These are phyloP conservation scores for Capronia coronata DNA, from an alignment of 2,329 filamentous ascomycete genomes.

Conservation along the genomic window DNA sequence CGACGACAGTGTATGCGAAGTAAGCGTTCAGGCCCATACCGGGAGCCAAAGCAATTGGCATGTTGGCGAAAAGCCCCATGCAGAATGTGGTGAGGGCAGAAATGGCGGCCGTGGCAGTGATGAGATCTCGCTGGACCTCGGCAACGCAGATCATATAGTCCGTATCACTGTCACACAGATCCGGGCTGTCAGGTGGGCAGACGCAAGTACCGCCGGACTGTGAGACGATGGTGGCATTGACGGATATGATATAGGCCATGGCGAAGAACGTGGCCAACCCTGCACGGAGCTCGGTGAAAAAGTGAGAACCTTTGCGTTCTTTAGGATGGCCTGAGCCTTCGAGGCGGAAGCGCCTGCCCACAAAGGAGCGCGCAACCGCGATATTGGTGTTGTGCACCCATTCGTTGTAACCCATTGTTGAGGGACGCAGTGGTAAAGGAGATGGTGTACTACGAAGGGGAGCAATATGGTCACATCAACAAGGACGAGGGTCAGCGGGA, in stretches of 20 bases:
- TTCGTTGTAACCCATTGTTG: slow-evolving; percentile 18
- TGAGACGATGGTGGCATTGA: slow-evolving; percentile 64
- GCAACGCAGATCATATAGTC: slow-evolving; percentile 43
- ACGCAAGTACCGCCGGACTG: slow-evolving; percentile 70
- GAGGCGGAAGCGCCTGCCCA: slow-evolving; percentile 70
- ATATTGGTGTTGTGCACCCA: slow-evolving; percentile 46
- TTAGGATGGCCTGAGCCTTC: slow-evolving; percentile 72
- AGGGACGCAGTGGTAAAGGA: background rate
- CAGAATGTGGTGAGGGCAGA: slow-evolving; percentile 70
- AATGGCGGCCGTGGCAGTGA: slow-evolving; percentile 80
- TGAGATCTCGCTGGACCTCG: slow-evolving; percentile 66
- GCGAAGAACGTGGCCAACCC: slow-evolving; percentile 73
- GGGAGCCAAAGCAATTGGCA: slow-evolving; percentile 66
- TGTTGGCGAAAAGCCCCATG: slow-evolving; percentile 76
- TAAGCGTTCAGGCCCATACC: slow-evolving; percentile 83
- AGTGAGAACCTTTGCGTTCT: slow-evolving; percentile 67
- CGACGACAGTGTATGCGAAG: slow-evolving; percentile 75
- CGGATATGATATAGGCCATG: slow-evolving; percentile 74
- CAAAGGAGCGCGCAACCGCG: slow-evolving; percentile 56
- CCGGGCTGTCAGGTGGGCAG: slow-evolving; percentile 47
- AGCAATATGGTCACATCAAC: background rate
- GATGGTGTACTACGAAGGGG: background rate
- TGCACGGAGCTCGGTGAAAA: slow-evolving; percentile 77
- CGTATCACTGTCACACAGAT: slow-evolving; percentile 44
- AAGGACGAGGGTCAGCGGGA: background rate